phyloP scores from a whole-genome alignment of 106 monocot species.

The Gastrodia elata region DNA sequence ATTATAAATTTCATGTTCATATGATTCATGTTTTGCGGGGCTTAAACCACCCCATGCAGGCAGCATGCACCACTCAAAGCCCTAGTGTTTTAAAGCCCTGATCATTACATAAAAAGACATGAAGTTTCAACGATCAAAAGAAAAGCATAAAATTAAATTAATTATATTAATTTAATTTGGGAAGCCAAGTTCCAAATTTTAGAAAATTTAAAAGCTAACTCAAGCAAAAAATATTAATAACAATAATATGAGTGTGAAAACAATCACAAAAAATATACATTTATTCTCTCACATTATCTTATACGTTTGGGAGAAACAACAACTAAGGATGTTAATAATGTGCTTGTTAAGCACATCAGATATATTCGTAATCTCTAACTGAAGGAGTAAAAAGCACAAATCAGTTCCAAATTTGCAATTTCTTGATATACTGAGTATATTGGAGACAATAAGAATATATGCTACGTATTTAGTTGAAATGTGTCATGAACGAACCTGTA shows the following conservation, averaged over 20 bases:
- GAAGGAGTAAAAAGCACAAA: not conserved
- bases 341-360: not conserved
- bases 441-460: not conserved
- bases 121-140: not conserved
- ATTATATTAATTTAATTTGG: not conserved
- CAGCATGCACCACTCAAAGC: too few species aligned
- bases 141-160: too few species aligned
- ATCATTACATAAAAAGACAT: not conserved
- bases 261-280: not conserved
- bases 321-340: not conserved
- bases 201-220: not conserved
- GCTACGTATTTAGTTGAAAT: not conserved
- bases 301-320: not conserved
- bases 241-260: not conserved
- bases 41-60: too few species aligned
- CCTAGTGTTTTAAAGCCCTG: too few species aligned
- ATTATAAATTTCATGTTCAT: too few species aligned
- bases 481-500: conserved; percentile 44
- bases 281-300: not conserved
- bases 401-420: not conserved
- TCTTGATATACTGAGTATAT: not conserved
- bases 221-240: not conserved
- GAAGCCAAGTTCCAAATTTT: not conserved
- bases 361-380: not conserved
- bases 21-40: too few species aligned